phyloP scores from a whole-genome alignment of 148 eudicot genomes.

The Chenopodium berlandieri region DNA sequence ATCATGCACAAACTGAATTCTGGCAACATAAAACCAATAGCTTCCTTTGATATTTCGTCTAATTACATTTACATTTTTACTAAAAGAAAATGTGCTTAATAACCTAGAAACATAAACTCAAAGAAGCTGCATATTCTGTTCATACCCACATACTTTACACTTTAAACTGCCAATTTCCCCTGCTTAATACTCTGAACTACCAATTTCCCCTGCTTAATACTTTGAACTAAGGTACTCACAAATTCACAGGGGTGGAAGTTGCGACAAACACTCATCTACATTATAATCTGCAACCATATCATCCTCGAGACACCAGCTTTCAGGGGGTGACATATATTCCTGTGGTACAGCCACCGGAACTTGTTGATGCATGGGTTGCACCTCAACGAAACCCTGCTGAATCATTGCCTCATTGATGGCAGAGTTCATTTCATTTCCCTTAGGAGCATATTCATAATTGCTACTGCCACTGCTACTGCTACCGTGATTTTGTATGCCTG shows the following conservation, averaged over 20 bases:
- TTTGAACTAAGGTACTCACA: not conserved
- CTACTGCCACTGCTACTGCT: not conserved
- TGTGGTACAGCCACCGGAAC: not conserved
- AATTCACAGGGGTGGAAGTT: constrained; percentile 7
- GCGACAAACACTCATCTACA: not conserved
- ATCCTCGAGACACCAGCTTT: constrained; percentile 10
- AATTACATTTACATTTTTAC: not conserved
- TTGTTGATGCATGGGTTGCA: not conserved
- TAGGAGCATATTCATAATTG: not conserved
- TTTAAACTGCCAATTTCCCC: too few relatives aligned
- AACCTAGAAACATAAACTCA: not conserved
- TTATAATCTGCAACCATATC: not conserved
- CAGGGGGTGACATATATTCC: not conserved
- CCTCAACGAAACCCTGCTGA: not conserved
- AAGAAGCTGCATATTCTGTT: not conserved
- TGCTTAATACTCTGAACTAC: too few relatives aligned
- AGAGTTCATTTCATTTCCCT: not conserved
- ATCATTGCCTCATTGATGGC: not conserved
- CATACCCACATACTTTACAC: too few relatives aligned
- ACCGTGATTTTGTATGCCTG: not conserved
- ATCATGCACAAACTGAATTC: not conserved
- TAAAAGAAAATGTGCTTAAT: not conserved
- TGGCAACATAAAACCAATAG: not conserved
- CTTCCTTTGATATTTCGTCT: not conserved
- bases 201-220: too few relatives aligned